Base-by-base conservation (phyloP, 176 grass and related monocot species). In the Lolium multiflorum region DNA sequence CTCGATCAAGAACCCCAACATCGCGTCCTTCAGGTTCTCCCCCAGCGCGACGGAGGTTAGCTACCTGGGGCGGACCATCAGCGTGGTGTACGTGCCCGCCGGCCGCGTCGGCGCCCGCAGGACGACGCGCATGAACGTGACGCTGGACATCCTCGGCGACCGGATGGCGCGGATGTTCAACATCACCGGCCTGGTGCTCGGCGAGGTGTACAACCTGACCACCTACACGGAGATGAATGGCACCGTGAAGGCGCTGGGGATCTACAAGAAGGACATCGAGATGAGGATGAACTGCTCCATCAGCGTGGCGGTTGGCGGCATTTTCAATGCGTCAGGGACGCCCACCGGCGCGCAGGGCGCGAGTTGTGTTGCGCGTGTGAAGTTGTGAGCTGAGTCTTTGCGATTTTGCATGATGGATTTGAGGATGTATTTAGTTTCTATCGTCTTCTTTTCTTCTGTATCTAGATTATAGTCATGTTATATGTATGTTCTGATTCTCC, bases 1-100 rank as follows among this genome's bases (percentile, higher is more conserved):
- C 82, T 94, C 96, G 0, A 48, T 98, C 60, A 83, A 94, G 85
- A 98, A 98, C 89, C 89, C 91, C 8, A 98, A 95, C 84, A 35
- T 87, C 6, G 91, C 89, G 28, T 90, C 96, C 12, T 81, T 98
- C 83, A 49, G 50, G 74, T 98, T 95, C 89, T 83, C 62, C 12
- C 70, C 1, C 50, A 92, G 87, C 18, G 47, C 78, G 15, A 98
- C 93, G 16, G 75, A 90, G 57, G 86, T 98, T 9, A 67, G 81
- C 88, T 89, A 90, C 72, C 51, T 7, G 21, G 88, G 43, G 10
- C 52, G 77, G 67, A 87, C 39, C 28, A 51, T 98, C 7, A 91
- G 91, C 38, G 85, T 93, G 71, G 86, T 61, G 72, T 92, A 92
- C 87, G 83, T 82, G 65, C 91, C 95, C 41, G 85, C 56, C 17